Evolutionary conservation across 306 rosid species (phyloP).

Genomic region (Lupinus albus): DNA sequence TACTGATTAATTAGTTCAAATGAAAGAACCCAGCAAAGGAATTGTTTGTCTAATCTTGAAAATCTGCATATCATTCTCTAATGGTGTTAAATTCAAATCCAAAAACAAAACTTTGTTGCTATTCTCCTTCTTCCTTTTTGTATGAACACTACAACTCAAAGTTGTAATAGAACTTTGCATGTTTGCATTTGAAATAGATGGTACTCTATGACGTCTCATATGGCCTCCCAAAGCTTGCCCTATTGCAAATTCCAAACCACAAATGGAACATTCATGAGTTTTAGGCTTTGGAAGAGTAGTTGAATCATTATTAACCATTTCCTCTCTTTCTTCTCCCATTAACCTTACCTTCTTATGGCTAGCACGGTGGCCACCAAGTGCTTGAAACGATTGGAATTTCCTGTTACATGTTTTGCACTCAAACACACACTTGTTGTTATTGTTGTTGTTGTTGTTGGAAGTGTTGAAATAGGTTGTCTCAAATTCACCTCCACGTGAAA

Average conservation of each 20-base stretch:
- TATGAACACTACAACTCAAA: not conserved
- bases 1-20: constrained; percentile 34
- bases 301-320: constrained; percentile 39
- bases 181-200: constrained; percentile 31
- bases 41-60: constrained; percentile 60
- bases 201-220: constrained; percentile 81
- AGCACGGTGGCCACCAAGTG: constrained; percentile 94
- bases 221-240: constrained; percentile 99
- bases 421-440: constrained; percentile 52
- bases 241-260: constrained; percentile 83
- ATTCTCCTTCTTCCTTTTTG: constrained; percentile 37
- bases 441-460: constrained; percentile 16
- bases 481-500: constrained; percentile 54
- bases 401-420: constrained; percentile 95
- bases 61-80: constrained; percentile 69
- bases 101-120: constrained; percentile 54
- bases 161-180: not conserved
- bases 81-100: constrained; percentile 89
- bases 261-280: constrained; percentile 85
- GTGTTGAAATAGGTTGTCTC: constrained; percentile 5
- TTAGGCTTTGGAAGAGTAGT: constrained; percentile 71
- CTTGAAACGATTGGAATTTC: constrained; percentile 80
- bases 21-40: constrained; percentile 57
- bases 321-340: constrained; percentile 39
- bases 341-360: constrained; percentile 89